Conservation (phyloP, 805 yeast genomes). For the Cyberlindnera suaveolens region DNA sequence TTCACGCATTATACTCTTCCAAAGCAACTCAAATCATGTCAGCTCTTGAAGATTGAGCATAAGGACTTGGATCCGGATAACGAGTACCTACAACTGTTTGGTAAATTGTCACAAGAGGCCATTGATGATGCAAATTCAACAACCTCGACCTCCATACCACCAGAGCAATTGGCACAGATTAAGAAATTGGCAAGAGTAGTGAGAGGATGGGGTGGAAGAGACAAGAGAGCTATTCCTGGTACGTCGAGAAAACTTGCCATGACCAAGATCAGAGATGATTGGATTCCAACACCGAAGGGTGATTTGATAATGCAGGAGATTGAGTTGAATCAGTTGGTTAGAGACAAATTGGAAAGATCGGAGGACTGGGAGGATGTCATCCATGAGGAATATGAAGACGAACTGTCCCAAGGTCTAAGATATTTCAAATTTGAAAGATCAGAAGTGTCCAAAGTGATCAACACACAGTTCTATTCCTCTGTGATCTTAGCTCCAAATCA, state of each 20-base stretch:
- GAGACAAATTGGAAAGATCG: slow-evolving; percentile 26
- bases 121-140: slow-evolving; percentile 72
- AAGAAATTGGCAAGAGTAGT: slow-evolving; percentile 45
- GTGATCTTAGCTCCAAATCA: slow-evolving; percentile 75
- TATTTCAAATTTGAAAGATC: slow-evolving; percentile 48
- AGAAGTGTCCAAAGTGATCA: slow-evolving; percentile 28
- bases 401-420: slow-evolving; percentile 40
- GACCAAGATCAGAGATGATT: slow-evolving; percentile 72
- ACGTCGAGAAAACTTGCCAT: slow-evolving; percentile 58
- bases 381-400: slow-evolving; percentile 31
- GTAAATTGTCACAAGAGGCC: slow-evolving; percentile 59
- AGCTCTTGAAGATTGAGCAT: slow-evolving; percentile 38
- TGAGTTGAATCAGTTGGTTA: slow-evolving; percentile 30
- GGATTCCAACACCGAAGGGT: slow-evolving; percentile 65
- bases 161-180: slow-evolving; percentile 60
- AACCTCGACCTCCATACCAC: slow-evolving; percentile 62
- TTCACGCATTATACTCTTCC: slow-evolving; percentile 38
- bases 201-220: slow-evolving; percentile 83
- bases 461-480: slow-evolving; percentile 51
- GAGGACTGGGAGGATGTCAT: slow-evolving; percentile 47
- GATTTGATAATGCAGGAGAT: slow-evolving; percentile 58
- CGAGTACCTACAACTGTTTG: slow-evolving; percentile 66
- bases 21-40: slow-evolving; percentile 34
- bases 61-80: slow-evolving; percentile 68
- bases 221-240: slow-evolving; percentile 69